These are phyloP conservation scores for Phytopythium chamaehyphon DNA, from an alignment of 352 stramenopile species.

Conservation along the genomic window DNA sequence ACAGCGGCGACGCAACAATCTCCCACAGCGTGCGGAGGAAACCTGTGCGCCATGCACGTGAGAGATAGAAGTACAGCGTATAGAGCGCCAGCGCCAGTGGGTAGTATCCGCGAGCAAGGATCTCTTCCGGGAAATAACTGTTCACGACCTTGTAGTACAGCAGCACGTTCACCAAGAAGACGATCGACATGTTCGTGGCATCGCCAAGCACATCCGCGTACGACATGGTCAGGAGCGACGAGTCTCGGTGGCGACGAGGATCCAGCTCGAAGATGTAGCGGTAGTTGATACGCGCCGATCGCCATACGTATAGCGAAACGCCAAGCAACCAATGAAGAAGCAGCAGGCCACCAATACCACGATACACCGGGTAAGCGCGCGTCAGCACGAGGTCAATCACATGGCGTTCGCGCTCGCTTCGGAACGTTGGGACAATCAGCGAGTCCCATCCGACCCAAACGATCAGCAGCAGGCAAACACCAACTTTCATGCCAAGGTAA, in stretches of 20 bases:
- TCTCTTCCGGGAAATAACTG: slow-evolving; percentile 74
- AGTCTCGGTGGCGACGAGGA: slow-evolving; percentile 32
- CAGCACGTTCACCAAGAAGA: slow-evolving; percentile 93
- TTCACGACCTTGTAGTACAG: slow-evolving; percentile 97
- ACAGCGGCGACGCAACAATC: slow-evolving; percentile 89
- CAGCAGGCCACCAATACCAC: slow-evolving; percentile 92
- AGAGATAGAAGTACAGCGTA: slow-evolving; percentile 91
- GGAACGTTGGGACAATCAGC: slow-evolving; percentile 77
- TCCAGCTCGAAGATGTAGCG: slow-evolving; percentile 96
- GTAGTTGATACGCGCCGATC: slow-evolving; percentile 88
- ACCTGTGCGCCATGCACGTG: slow-evolving; percentile 81
- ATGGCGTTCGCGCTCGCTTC: slow-evolving; percentile 56
- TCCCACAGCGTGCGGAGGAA: slow-evolving; percentile 87
- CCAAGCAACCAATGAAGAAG: slow-evolving; percentile 96
- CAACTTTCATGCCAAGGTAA: slow-evolving; percentile 84
- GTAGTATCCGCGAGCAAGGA: slow-evolving; percentile 88
- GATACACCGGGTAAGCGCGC: slow-evolving; percentile 92
- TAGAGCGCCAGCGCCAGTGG: slow-evolving; percentile 91
- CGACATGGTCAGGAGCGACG: slow-evolving; percentile 45
- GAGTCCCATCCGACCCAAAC: slow-evolving; percentile 97
- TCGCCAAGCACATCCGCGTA: slow-evolving; percentile 93
- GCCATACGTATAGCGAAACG: slow-evolving; percentile 90
- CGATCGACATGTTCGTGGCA: slow-evolving; percentile 94
- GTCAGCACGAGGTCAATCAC: slow-evolving; percentile 76
- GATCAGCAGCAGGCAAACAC: slow-evolving; percentile 70